Evolutionary conservation across 2,329 filamentous ascomycete species (phyloP).

Genomic region (Phialophora chinensis): DNA sequence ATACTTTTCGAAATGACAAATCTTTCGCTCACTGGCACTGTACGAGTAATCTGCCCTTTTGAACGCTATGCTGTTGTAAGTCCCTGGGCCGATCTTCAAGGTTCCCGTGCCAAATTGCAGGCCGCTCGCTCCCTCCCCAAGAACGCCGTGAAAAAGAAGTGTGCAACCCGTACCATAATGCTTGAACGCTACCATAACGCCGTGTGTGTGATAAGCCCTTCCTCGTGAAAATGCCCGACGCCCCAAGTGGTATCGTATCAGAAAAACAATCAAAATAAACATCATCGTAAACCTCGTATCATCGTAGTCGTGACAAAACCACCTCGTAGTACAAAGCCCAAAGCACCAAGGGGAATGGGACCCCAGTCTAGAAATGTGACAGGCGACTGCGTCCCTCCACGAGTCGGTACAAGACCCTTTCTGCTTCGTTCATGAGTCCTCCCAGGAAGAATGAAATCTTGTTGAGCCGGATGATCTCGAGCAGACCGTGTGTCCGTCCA

Average conservation of each 20-base stretch:
- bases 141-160: constrained; percentile 4
- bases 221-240: constrained; percentile 8
- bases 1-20: constrained; percentile 10
- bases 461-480: constrained; percentile 42
- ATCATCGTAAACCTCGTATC: constrained; percentile 27
- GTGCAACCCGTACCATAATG: constrained; percentile 1
- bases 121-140: background rate
- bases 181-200: constrained; percentile 3
- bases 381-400: constrained; percentile 41
- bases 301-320: constrained; percentile 23
- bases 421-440: constrained; percentile 47
- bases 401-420: constrained; percentile 44
- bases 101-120: constrained; percentile 1
- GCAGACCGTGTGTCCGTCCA: constrained; percentile 41
- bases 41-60: background rate
- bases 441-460: constrained; percentile 41
- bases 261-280: constrained; percentile 1
- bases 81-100: background rate
- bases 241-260: constrained; percentile 20
- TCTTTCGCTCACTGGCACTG: constrained; percentile 5
- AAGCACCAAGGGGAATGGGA: constrained; percentile 4
- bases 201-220: background rate
- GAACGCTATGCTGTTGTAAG: constrained; percentile 8
- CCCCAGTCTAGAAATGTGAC: constrained; percentile 40
- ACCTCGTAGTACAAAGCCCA: constrained; percentile 9